phyloP scores from a whole-genome alignment of 2,329 filamentous ascomycete species.

The Aspergillus arachidicola region DNA sequence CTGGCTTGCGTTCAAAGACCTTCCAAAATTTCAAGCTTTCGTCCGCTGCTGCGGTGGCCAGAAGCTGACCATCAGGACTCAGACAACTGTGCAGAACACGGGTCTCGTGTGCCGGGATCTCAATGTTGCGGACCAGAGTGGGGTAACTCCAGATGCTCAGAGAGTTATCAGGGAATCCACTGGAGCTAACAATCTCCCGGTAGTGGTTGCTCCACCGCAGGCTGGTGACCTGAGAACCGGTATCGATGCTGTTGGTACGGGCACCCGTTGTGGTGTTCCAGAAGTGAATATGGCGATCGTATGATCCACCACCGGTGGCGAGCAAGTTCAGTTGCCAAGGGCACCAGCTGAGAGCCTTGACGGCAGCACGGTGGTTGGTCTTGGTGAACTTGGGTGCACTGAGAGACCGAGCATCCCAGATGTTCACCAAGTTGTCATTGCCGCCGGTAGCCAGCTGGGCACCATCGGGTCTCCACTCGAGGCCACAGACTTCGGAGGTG shows the following conservation, averaged over 20 bases:
- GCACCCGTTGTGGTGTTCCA: slow-evolving; percentile 99
- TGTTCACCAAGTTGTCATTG: slow-evolving; percentile 98
- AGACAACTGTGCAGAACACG: slow-evolving; percentile 95
- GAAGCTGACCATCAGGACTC: slow-evolving; percentile 96
- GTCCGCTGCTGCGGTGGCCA: slow-evolving; percentile 92
- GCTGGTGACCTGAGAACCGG: slow-evolving; percentile 94
- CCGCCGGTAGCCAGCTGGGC: slow-evolving; percentile 95
- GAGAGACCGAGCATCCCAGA: slow-evolving; percentile 96
- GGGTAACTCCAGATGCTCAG: slow-evolving; percentile 99
- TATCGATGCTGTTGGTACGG: slow-evolving; percentile 98
- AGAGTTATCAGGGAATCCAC: slow-evolving; percentile 98
- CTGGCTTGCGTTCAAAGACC: slow-evolving; percentile 98
- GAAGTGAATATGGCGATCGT: slow-evolving; percentile 98
- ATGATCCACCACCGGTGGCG: slow-evolving; percentile 91
- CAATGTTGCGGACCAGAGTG: slow-evolving; percentile 92
- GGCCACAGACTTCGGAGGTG: slow-evolving; percentile 95
- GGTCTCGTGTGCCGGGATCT: slow-evolving; percentile 97
- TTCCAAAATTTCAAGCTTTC: slow-evolving; percentile 99
- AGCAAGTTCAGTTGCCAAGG: slow-evolving; percentile 98
- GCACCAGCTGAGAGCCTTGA: slow-evolving; percentile 98
- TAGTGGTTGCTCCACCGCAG: slow-evolving; percentile 96
- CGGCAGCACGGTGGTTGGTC: slow-evolving; percentile 98
- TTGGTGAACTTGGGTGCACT: slow-evolving; percentile 97
- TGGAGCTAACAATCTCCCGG: slow-evolving; percentile 96
- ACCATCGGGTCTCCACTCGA: slow-evolving; percentile 96